Evolutionary conservation across 495 filamentous ascomycete genomes (phyloP).

Genomic region (Apodospora peruviana): DNA sequence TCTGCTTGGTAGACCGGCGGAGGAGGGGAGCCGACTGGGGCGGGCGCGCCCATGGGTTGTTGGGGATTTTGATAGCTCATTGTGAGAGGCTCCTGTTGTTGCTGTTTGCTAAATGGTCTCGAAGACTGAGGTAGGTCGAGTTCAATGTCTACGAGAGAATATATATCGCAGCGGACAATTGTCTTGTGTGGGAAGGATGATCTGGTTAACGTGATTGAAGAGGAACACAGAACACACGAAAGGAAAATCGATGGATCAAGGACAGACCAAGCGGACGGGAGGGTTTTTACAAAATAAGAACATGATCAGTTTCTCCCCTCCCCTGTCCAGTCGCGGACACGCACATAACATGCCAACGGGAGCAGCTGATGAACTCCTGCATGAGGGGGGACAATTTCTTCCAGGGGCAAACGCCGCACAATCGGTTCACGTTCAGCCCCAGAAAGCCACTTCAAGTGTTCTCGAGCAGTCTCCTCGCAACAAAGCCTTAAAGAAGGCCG

Average conservation of each 20-base stretch:
- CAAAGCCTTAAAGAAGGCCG: too few relatives aligned
- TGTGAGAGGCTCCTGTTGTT: neutral
- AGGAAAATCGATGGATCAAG: neutral
- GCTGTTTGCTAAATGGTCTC: neutral
- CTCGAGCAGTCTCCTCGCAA: too few relatives aligned
- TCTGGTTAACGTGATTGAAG: too few relatives aligned
- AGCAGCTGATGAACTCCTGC: too few relatives aligned
- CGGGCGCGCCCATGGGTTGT: neutral
- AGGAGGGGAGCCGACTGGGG: neutral
- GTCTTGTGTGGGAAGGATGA: too few relatives aligned
- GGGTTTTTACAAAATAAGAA: neutral
- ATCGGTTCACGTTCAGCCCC: too few relatives aligned
- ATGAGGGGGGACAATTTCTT: too few relatives aligned
- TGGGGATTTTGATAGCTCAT: neutral
- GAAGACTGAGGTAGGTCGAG: neutral
- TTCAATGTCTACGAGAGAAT: neutral
- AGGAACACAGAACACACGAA: neutral
- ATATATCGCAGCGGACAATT: too few relatives aligned
- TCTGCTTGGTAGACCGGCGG: neutral
- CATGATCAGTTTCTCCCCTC: neutral
- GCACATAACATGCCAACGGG: too few relatives aligned
- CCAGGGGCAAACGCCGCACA: too few relatives aligned
- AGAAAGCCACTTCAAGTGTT: too few relatives aligned
- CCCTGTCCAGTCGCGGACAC: too few relatives aligned
- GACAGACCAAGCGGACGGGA: neutral